Conservation (phyloP, 2,329 filamentous ascomycete species). For the Arthrobotrys entomopaga region DNA sequence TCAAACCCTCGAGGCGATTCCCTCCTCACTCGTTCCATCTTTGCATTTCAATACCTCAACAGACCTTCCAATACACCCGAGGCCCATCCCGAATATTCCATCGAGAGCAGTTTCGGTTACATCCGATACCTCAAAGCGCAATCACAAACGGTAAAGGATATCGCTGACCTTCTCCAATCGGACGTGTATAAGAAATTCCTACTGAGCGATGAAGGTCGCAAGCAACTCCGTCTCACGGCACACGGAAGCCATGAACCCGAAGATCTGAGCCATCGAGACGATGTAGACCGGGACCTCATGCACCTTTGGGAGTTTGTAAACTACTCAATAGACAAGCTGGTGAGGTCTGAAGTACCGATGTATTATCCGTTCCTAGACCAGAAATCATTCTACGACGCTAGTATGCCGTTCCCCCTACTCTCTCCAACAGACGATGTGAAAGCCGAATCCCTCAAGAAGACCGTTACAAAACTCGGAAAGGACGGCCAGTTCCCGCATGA, state of each 20-base stretch:
- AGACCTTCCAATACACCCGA: conserved; percentile 41
- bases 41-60: conserved; percentile 55
- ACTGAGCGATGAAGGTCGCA: conserved; percentile 41
- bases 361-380: conserved; percentile 49
- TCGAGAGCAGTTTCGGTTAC: conserved; percentile 52
- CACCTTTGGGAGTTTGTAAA: conserved; percentile 55
- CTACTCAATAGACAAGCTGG: conserved; percentile 48
- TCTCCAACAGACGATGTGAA: conserved; percentile 38
- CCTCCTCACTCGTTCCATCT: conserved; percentile 51
- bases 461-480: conserved; percentile 33
- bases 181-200: conserved; percentile 37
- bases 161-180: conserved; percentile 48
- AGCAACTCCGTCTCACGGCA: conserved; percentile 48
- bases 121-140: conserved; percentile 46
- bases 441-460: conserved; percentile 37
- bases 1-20: conserved; percentile 52
- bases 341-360: conserved; percentile 46
- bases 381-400: conserved; percentile 34
- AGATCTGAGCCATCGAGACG: conserved; percentile 44
- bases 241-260: conserved; percentile 54
- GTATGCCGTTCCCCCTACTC: conserved; percentile 38
- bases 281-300: conserved; percentile 53
- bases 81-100: conserved; percentile 33
- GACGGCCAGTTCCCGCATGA: conserved; percentile 49
- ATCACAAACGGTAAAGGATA: conserved; percentile 46